Evolutionary conservation across 306 rosid genomes (phyloP), one percentile per base, ranked within the genome.

Genomic region (Pterocarpus santalinus): DNA sequence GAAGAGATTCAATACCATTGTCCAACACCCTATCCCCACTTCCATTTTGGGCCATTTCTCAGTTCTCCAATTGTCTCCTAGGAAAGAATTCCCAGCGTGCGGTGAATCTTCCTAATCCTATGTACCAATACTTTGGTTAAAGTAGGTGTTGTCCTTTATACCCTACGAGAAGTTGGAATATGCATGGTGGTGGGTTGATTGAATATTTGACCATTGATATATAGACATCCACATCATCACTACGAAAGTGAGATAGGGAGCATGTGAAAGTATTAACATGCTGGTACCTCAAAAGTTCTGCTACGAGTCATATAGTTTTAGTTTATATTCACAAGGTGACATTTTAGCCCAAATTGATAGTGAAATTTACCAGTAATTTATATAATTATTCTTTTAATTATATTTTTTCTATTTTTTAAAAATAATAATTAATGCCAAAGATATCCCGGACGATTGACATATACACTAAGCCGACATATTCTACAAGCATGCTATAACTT

Each of bases 41-140:
- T 60, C 75, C 82, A 68, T 73, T 69, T 32, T 66, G 83, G 14
- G 70, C 79, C 91, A 88, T 88, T 56, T 32, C 57, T 12, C 17
- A 28, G 0, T 51, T 65, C 8, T 39, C 8, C 39, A 51, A 1
- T 13, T 3, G 16, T 51, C n/a, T 13, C 14, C n/a, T 49, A 10
- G 55, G 14, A 46, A 44, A 76, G 81, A 79, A 3, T 74, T 69
- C 63, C 13, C 17, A 5, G 8, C 30, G 34, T 43, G 30, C 49
- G 55, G 10, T 33, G 67, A 76, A 22, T 22, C 28, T 22, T 22
- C 28, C 28, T 22, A 22, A 16, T 22, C 28, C 28, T 0, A 22
- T 22, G 28, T 22, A 22, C 28, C 28, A 22, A 22, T 22, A 22
- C 28, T 22, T 22, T 3, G 74, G 61, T 16, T 67, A 28, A 70